Evolutionary conservation across 2,329 filamentous ascomycete species (phyloP).

Genomic region (Proliferodiscus dingleyae): DNA sequence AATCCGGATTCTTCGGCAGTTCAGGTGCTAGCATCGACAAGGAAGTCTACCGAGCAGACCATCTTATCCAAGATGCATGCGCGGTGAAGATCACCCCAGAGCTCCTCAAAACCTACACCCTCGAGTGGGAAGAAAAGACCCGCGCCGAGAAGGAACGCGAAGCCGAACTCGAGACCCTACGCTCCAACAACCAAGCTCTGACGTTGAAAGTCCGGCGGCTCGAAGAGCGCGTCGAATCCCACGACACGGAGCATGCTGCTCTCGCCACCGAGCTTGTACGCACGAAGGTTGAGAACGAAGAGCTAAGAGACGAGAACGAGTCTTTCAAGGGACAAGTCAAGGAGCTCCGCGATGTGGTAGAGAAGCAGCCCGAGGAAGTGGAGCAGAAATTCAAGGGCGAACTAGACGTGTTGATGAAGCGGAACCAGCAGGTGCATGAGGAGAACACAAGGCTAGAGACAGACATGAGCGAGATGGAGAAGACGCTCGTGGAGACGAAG

Average conservation of each 20-base stretch:
- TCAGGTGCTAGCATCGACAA: constrained; percentile 87
- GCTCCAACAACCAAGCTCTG: constrained; percentile 60
- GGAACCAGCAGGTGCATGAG: constrained; percentile 89
- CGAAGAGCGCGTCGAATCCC: constrained; percentile 82
- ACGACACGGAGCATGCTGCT: constrained; percentile 84
- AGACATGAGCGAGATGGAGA: constrained; percentile 86
- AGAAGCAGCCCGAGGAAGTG: constrained; percentile 83
- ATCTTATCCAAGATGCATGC: constrained; percentile 89
- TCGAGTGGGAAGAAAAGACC: constrained; percentile 90
- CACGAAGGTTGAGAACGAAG: constrained; percentile 89
- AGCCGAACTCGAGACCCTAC: constrained; percentile 71
- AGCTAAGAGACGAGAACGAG: constrained; percentile 85
- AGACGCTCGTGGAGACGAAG: constrained; percentile 87
- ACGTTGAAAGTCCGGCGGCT: constrained; percentile 75
- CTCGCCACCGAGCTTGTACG: constrained; percentile 88
- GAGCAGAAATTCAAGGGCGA: constrained; percentile 77
- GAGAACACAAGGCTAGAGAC: constrained; percentile 87
- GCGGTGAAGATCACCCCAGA: constrained; percentile 80
- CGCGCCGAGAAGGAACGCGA: constrained; percentile 78
- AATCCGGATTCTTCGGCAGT: constrained; percentile 95
- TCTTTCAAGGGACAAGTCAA: constrained; percentile 77
- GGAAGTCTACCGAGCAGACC: constrained; percentile 91
- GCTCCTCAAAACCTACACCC: constrained; percentile 71
- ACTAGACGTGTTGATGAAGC: constrained; percentile 86
- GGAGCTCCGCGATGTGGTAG: constrained; percentile 80